Evolutionary conservation across 2,329 filamentous ascomycete genomes (phyloP), one percentile per base, ranked within the genome.

Genomic region (Ophiosphaerella herpotricha): DNA sequence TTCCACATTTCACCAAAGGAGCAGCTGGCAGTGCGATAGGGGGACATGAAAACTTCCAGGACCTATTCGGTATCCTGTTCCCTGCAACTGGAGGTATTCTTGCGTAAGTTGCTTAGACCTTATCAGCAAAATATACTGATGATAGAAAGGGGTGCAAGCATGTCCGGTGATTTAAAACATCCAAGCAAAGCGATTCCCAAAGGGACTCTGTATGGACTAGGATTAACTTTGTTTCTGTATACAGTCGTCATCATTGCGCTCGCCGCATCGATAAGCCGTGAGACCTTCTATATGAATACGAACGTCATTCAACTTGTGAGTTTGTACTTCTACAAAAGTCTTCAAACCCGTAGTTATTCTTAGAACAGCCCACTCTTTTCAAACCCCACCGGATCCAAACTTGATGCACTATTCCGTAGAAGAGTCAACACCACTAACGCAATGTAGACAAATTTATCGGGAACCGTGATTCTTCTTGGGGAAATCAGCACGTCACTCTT

Each of bases 11-110:
- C 48, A 87, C 83, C 3, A 81, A 76, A 48, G 86, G 86, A 34
- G 81, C 83, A 2, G 81, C 81, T 41, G 85, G 85, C 18, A 84
- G 82, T 50, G 80, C 85, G 42, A 82, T 86, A 49, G 77, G 77
- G 32, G 86, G 84, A 7, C 76, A 83, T 36, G 85, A 87, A 54
- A 92, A 81, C 12, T 95, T 91, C 59, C 87, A 91, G 54, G 85
- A 90, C 58, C 77, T 95, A 7, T 96, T 96, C 74, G 91, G 90
- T 2, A 91, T 96, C 54, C 75, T 96, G 1, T 96, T 94, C 61
- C 90, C 90, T 32, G 84, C 85, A 2, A 87, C 84, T 2, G 83
- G 83, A 5, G 79, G 77, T 4, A 84, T 83, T 23, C 82, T 84
- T 61, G 81, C 82, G 77, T 80, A 69, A 60, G 76, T 75, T 14